These are phyloP conservation scores for Aspergillus kassunensis DNA, from an alignment of 495 filamentous ascomycete genomes.

Conservation along the genomic window DNA sequence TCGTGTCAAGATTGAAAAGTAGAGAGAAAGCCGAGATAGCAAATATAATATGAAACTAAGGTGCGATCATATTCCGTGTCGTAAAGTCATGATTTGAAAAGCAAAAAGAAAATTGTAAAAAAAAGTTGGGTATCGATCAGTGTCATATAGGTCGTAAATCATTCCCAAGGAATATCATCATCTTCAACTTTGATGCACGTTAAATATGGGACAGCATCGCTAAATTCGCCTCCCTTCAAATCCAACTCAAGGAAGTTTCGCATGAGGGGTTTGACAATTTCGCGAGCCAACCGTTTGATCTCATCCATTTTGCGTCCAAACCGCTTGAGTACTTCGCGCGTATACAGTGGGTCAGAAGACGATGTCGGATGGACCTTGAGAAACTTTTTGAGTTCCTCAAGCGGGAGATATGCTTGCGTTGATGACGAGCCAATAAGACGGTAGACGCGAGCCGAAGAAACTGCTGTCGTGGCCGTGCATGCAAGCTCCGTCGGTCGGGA, in stretches of 20 bases:
- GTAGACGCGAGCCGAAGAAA: conserved; percentile 61
- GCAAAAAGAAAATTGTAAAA: conserved; percentile 3
- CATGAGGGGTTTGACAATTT: conserved; percentile 83
- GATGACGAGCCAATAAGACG: conserved; percentile 60
- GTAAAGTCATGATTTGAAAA: conserved; percentile 1
- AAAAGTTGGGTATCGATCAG: conserved; percentile 9
- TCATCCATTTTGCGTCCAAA: conserved; percentile 87
- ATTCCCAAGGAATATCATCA: conserved; percentile 72
- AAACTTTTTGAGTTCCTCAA: conserved; percentile 86
- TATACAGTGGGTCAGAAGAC: conserved; percentile 57
- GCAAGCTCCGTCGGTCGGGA: conserved; percentile 14
- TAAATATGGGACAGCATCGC: conserved; percentile 61
- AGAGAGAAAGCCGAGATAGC: conserved; percentile 1
- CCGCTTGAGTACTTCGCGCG: conserved; percentile 68
- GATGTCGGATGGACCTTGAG: conserved; percentile 59
- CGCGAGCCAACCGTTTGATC: conserved; percentile 74
- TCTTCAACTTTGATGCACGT: conserved; percentile 76
- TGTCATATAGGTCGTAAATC: conserved; percentile 23
- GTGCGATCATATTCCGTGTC: conserved; percentile 3
- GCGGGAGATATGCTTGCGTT: conserved; percentile 61
- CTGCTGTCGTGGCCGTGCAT: conserved; percentile 15
- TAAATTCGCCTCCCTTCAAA: conserved; percentile 41
- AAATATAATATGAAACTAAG: not conserved
- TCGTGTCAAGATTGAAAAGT: not conserved
- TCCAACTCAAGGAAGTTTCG: conserved; percentile 77